A percentile compares a stretch with the other conserved stretches of the same genome.
Conservation (phyloP, 176 grass and related monocot species). For the Thalia dealbata region DNA sequence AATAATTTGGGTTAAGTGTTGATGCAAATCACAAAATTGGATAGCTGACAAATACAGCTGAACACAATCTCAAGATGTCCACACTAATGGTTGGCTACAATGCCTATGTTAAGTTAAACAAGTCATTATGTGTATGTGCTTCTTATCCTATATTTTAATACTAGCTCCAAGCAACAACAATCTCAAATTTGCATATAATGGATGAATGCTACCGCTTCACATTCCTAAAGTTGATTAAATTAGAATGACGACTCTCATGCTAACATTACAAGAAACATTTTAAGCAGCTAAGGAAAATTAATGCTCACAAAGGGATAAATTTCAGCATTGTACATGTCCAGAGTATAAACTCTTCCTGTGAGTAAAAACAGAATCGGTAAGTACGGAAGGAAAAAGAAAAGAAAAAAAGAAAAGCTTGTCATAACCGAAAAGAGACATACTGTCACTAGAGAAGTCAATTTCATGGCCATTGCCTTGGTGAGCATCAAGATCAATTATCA, state of each 20-base stretch:
- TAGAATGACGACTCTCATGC: background rate
- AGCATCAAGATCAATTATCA: slow-evolving; percentile 98
- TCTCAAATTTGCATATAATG: background rate
- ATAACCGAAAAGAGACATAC: slow-evolving; percentile 24
- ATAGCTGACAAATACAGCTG: background rate
- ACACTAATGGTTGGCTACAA: background rate
- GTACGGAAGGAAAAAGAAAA: slow-evolving; percentile 7
- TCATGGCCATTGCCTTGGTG: slow-evolving; percentile 98
- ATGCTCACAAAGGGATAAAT: slow-evolving; percentile 86
- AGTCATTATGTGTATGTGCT: background rate
- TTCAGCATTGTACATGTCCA: slow-evolving; percentile 94
- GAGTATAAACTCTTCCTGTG: slow-evolving; percentile 75
- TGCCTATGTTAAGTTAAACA: background rate
- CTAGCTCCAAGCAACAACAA: background rate
- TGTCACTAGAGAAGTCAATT: slow-evolving; percentile 80
- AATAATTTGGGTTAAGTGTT: background rate
- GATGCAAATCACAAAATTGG: background rate
- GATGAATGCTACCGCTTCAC: background rate
- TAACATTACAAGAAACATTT: background rate
- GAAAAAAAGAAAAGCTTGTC: background rate
- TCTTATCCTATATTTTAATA: no score
- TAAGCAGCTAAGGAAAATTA: background rate
- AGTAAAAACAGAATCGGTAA: slow-evolving; percentile 1
- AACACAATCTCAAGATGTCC: background rate
- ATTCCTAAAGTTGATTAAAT: background rate